Conservation (phyloP, 108 stramenopile genomes). For the Chaetoceros muelleri region DNA sequence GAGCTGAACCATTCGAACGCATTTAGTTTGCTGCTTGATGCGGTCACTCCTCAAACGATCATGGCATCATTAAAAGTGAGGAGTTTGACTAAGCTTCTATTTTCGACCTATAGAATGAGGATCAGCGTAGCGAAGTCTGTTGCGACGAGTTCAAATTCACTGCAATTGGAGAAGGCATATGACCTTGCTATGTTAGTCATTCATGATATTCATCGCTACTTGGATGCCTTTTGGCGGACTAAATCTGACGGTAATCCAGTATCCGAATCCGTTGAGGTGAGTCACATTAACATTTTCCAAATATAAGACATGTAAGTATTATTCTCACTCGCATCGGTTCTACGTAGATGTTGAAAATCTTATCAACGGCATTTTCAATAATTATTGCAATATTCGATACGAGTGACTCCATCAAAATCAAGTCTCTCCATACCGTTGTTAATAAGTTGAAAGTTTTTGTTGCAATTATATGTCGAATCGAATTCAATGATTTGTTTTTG, state of each 20-base stretch:
- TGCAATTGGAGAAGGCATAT: not conserved
- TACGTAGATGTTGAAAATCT: not conserved
- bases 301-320: too few species aligned
- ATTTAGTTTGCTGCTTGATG: not conserved
- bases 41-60: not conserved
- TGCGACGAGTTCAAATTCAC: not conserved
- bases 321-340: not conserved
- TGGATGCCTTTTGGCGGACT: conserved; percentile 14
- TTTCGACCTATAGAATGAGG: not conserved
- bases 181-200: not conserved
- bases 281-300: too few species aligned
- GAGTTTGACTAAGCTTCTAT: not conserved
- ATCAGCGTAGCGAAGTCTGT: not conserved
- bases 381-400: not conserved
- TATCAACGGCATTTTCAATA: not conserved
- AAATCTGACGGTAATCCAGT: conserved; percentile 14
- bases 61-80: not conserved
- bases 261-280: conserved; percentile 16
- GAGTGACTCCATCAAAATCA: not conserved
- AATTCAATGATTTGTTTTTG: not conserved
- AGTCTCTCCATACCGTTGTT: not conserved
- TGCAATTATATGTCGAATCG: not conserved
- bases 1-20: not conserved
- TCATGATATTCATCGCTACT: not conserved
- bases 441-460: not conserved